Base-by-base conservation (phyloP, 306 rosid species). In the Crataegus laevigata region DNA sequence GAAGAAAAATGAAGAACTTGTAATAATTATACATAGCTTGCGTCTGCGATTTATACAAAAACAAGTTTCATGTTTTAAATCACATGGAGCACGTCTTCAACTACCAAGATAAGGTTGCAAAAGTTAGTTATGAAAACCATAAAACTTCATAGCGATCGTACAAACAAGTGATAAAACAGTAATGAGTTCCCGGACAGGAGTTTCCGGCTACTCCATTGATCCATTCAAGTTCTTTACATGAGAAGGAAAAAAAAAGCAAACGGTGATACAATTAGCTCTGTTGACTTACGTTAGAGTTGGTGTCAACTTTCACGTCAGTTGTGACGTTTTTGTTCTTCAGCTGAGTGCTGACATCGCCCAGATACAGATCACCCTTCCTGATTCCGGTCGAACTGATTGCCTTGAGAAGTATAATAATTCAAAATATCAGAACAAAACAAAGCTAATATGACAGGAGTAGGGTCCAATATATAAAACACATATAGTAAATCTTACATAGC, bases 271-370 rank as follows among this genome's bases (percentile, higher is more conserved):
- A 69, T 14, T 55, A 66, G 24, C 78, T 50, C 29, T 19, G 50
- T 54, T 29, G 12, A 78, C 96, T 87, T 73, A 94, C 98, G 28
- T 86, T 94, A 47, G 98, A 91, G 83, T 84, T 77, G 18, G 96
- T 86, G 87, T 94, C 98, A 40, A 94, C 96, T 91, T 94, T 91
- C 6, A 94, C 55, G 71, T 89, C 96, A 21, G 98, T 87, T 4
- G 98, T 94, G 89, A 94, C 86, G 83, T 94, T 91, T 82, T 94
- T 94, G 89, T 89, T 90, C 96, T 89, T 91, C 74, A 94, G 72
- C 90, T 90, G 89, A 43, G 91, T 89, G 84, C 80, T 91, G 36
- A 91, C 85, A 82, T 90, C 97, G 0, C 96, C 93, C 86, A 91
- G 67, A 83, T 84, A 80, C n/a, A 76, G 10, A 50, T 91, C 97